Percentiles rank a stretch among this genome's conserved stretches.
These are phyloP conservation scores for Paraconiothyrium brasiliense DNA, from an alignment of 2,329 filamentous ascomycete species.

Conservation along the genomic window DNA sequence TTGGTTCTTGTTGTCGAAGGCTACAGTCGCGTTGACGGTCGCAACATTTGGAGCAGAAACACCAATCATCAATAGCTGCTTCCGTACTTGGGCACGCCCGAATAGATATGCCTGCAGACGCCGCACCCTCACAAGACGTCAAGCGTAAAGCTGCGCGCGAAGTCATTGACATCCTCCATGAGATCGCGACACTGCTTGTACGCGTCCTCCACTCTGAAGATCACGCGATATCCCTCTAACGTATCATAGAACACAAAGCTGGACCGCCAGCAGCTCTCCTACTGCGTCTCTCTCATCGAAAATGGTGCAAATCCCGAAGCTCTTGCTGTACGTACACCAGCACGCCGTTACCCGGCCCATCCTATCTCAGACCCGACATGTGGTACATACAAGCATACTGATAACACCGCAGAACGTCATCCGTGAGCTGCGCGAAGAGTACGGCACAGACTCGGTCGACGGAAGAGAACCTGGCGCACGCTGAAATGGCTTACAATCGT, in stretches of 20 bases:
- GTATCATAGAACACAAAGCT: constrained; percentile 85
- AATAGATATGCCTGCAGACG: constrained; percentile 9
- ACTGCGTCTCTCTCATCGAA: constrained; percentile 96
- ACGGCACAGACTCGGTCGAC: constrained; percentile 43
- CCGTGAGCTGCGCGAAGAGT: constrained; percentile 55
- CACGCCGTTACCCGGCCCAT: background rate
- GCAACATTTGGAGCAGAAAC: background rate
- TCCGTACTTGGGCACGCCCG: constrained; percentile 13
- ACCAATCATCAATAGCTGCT: background rate
- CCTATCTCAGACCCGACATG: background rate
- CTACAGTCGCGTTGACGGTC: background rate
- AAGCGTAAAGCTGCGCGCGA: constrained; percentile 82
- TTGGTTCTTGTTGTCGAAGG: constrained; percentile 1
- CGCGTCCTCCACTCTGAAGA: constrained; percentile 40
- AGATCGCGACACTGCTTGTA: constrained; percentile 90
- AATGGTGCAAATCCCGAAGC: constrained; percentile 97
- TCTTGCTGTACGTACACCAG: constrained; percentile 74
- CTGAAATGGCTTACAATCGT: constrained; percentile 27
- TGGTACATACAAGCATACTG: constrained; percentile 67
- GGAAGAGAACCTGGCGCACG: constrained; percentile 32
- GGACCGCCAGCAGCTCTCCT: constrained; percentile 87
- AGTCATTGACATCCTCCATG: constrained; percentile 80
- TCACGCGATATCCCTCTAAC: background rate
- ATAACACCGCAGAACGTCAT: constrained; percentile 55
- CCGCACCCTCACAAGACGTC: constrained; percentile 42